Conservation (phyloP, 345 rosid species). For the Eucalyptus brandiana region DNA sequence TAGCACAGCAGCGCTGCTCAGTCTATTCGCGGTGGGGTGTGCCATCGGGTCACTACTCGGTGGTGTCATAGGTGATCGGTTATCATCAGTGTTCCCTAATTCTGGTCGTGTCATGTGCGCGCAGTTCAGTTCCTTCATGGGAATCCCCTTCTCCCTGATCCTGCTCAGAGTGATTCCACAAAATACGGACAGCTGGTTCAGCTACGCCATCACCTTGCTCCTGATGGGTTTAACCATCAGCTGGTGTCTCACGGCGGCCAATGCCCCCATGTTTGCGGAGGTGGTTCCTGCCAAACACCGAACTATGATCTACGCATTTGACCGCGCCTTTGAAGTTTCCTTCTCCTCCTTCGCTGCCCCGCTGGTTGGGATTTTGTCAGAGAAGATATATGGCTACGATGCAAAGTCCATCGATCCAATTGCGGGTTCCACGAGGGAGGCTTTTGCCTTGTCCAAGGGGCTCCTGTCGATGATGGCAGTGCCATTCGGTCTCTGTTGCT, state of each 20-base stretch:
- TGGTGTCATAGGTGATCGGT: constrained; percentile 66
- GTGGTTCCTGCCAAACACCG: constrained; percentile 86
- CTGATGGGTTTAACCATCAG: constrained; percentile 85
- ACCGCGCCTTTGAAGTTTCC: constrained; percentile 85
- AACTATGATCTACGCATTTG: constrained; percentile 92
- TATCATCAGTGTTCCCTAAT: constrained; percentile 47
- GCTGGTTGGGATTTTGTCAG: constrained; percentile 87
- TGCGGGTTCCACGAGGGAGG: constrained; percentile 56
- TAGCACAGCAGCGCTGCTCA: constrained; percentile 64
- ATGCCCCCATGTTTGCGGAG: constrained; percentile 92
- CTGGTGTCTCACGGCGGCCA: constrained; percentile 85
- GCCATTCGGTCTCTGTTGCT: constrained; percentile 79
- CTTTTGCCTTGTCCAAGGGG: constrained; percentile 72
- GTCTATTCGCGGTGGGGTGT: constrained; percentile 72
- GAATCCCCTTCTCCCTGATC: constrained; percentile 77
- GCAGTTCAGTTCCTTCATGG: constrained; percentile 93
- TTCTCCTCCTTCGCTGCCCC: constrained; percentile 97
- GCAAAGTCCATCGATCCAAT: constrained; percentile 53
- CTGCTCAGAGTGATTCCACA: constrained; percentile 78
- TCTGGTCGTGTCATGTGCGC: constrained; percentile 91
- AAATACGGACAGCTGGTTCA: constrained; percentile 42
- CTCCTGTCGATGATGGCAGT: constrained; percentile 86
- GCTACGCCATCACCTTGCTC: constrained; percentile 49
- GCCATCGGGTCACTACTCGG: constrained; percentile 67
- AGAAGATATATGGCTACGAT: constrained; percentile 72